A percentile compares a stretch with the other conserved stretches of the same genome.
phyloP scores from a whole-genome alignment of 75 land plant genomes.

The Chamaecyparis obtusa region DNA sequence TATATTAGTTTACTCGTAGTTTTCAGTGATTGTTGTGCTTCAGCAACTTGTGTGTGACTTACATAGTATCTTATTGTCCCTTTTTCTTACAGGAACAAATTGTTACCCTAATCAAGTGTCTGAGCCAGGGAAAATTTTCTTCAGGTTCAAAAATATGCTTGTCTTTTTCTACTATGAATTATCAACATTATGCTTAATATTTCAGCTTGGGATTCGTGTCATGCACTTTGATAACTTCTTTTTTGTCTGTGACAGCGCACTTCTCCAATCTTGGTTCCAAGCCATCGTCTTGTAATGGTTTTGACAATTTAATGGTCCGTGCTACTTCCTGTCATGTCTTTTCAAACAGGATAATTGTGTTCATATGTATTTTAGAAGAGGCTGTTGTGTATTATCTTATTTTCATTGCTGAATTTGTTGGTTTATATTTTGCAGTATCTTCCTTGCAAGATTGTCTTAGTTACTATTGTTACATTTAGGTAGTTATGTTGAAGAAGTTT shows the following conservation, averaged over 20 bases:
- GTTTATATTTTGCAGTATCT: neutral
- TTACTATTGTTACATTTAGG: neutral
- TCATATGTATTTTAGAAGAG: neutral
- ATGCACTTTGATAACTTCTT: neutral
- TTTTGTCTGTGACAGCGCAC: neutral
- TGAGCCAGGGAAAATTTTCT: neutral
- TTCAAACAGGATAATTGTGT: neutral
- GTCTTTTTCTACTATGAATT: neutral
- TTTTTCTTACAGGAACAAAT: neutral
- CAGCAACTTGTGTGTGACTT: neutral
- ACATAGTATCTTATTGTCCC: neutral
- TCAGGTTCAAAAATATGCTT: neutral
- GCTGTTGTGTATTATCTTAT: neutral
- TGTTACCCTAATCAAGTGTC: neutral
- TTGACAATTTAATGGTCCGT: conserved; percentile 5
- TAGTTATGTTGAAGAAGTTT: neutral
- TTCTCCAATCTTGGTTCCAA: conserved; percentile 1
- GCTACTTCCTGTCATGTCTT: neutral
- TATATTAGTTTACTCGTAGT: neutral
- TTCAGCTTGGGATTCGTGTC: neutral
- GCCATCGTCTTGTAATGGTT: neutral
- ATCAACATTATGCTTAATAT: neutral
- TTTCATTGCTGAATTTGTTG: neutral
- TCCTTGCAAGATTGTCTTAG: neutral
- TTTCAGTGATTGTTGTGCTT: neutral